Evolutionary conservation across 169 alveolate genomes (phyloP).

Genomic region (Cyclospora cayetanensis): DNA sequence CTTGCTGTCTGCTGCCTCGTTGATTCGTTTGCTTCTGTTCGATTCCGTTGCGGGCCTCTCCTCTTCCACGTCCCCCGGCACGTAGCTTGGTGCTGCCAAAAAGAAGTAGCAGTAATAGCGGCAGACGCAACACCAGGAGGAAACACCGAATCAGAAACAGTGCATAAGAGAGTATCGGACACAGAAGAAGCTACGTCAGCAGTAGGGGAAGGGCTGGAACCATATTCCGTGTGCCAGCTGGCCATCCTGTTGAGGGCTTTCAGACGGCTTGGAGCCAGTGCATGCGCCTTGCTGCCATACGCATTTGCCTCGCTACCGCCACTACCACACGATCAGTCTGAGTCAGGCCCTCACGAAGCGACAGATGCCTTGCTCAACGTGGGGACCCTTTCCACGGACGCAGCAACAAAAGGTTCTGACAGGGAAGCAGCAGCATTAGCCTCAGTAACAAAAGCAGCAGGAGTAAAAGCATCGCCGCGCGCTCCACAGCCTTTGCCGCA

Average conservation of each 20-base stretch:
- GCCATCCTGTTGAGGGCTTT: constrained; percentile 10
- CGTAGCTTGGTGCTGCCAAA: not conserved
- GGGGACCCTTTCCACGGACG: not conserved
- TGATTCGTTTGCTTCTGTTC: not conserved
- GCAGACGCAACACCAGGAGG: not conserved
- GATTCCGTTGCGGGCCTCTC: not conserved
- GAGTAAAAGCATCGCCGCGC: not conserved
- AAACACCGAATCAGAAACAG: not conserved
- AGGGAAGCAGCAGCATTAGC: not conserved
- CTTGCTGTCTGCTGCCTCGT: not conserved
- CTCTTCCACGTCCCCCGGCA: not conserved
- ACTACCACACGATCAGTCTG: not conserved
- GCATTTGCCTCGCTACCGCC: not conserved
- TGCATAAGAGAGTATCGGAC: not conserved
- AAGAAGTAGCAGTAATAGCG: not conserved
- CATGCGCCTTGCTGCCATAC: not conserved
- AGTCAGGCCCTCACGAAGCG: not conserved
- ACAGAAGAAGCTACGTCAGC: not conserved
- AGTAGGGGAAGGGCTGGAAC: not conserved
- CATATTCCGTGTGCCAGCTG: not conserved
- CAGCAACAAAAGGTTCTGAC: not conserved
- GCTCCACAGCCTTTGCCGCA: not conserved
- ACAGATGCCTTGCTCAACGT: not conserved
- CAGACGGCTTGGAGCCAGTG: not conserved
- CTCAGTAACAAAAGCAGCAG: not conserved